Evolutionary conservation across 352 stramenopile species (phyloP), one percentile per base, ranked within the genome.

Genomic region (Pythium insidiosum): DNA sequence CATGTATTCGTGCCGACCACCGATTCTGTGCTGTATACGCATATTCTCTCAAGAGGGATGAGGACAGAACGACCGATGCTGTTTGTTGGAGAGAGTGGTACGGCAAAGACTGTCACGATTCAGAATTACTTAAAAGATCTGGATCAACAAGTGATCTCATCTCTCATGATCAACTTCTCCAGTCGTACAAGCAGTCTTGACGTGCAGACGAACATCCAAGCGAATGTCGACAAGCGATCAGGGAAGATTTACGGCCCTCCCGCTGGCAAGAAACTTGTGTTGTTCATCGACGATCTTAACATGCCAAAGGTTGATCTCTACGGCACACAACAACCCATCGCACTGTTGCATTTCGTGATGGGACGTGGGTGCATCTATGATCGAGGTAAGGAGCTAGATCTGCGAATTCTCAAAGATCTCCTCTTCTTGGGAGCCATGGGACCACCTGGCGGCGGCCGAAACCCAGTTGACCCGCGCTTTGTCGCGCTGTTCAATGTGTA

Each of bases 251-350:
- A 97, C 54, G 94, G 93, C 5, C 93, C 93, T 19, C 83, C 90
- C 0, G 73, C 82, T 0, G 93, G 93, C 4, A 98, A 98, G 60
- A 96, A 97, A 38, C 70, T 98, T 9, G 63, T 97, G 35, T 69
- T 98, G 19, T 98, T 98, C 47, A 88, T 98, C 33, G 94, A 98
- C 51, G 94, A 98, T 60, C 66, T 98, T 48, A 98, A 98, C 59
- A 98, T 98, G 93, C 94, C 94, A 26, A 97, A 96, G 52, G 88
- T 97, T 3, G 94, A 98, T 58, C 53, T 90, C 10, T 98, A 98
- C 57, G 94, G 94, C 38, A 98, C 94, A 2, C 94, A 98, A 59
- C 89, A 97, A 50, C 94, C 94, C 0, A 97, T 98, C 45, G 89
- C 93, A 3, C 61, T 98, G 12, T 64, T 98, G 16, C 85, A 97